Evolutionary conservation across 805 yeast species (phyloP), one percentile per base, ranked within the genome.

Genomic region (Sugiyamaella boreocaroliniensis): DNA sequence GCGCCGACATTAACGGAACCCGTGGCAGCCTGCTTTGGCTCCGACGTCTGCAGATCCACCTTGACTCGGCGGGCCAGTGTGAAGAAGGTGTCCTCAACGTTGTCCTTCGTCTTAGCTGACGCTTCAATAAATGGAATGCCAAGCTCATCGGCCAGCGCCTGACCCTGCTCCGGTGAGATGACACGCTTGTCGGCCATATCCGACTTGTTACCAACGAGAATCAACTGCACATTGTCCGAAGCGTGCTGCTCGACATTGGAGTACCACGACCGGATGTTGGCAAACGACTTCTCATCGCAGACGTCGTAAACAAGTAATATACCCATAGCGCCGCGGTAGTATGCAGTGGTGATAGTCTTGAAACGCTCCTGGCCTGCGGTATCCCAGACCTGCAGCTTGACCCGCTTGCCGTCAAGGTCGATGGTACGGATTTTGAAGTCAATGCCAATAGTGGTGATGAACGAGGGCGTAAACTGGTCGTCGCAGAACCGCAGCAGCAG

Each of bases 351-450:
- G 74, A 92, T 93, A 48, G 98, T 93, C 77, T 97, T 84, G 76
- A 92, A 92, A 62, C 98, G 78, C 73, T 92, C 99, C 76, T 92
- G 99, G 49, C 99, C 99, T 16, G 99, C 99, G 54, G 99, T 92
- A 70, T 92, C 99, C 99, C 99, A 92, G 44, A 92, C 86, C 71
- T 93, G 99, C 67, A 92, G 79, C 73, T 93, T 93, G 71, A 93
- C 86, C 59, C 85, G 85, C 71, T 87, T 86, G 50, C 96, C 97
- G 58, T 92, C 92, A 59, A 90, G 79, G 63, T 92, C 97, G 61
- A 90, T 87, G 29, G 97, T 90, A 72, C 97, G 85, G 68, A 93
- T 92, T 75, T 93, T 93, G 79, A 93, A 93, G 71, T 93, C 99
- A 64, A 93, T 93, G 51, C 99, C 99, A 64, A 93, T 93, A 47